A percentile compares a stretch with the other conserved stretches of the same genome.
phyloP scores from a whole-genome alignment of 2,329 filamentous ascomycete species.

The Cadophora sp. region DNA sequence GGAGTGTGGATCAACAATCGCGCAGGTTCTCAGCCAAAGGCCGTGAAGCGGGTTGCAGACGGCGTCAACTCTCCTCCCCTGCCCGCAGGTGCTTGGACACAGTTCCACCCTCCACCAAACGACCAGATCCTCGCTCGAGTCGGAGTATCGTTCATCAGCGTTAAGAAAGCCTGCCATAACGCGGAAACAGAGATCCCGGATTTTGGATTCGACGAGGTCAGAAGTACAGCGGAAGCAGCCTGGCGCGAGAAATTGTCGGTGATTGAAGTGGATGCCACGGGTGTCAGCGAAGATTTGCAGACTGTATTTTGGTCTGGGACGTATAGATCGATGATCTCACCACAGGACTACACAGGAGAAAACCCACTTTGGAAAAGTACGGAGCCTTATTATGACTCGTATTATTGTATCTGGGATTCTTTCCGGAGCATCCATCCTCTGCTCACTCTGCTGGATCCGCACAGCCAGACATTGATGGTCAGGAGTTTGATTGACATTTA shows the following conservation, averaged over 20 bases:
- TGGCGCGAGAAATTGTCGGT: slow-evolving; percentile 68
- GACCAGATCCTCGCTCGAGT: slow-evolving; percentile 65
- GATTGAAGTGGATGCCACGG: slow-evolving; percentile 57
- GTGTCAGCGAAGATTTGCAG: slow-evolving; percentile 59
- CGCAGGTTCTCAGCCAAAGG: slow-evolving; percentile 67
- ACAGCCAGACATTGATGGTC: slow-evolving; percentile 69
- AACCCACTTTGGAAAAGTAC: slow-evolving; percentile 70
- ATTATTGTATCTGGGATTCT: slow-evolving; percentile 69
- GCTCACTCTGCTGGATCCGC: slow-evolving; percentile 70
- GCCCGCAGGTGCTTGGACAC: slow-evolving; percentile 62
- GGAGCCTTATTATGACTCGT: slow-evolving; percentile 77
- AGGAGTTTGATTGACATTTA: slow-evolving; percentile 74
- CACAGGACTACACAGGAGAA: slow-evolving; percentile 76
- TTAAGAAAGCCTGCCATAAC: slow-evolving; percentile 68
- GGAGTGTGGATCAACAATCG: slow-evolving; percentile 56
- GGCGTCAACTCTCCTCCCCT: slow-evolving; percentile 52
- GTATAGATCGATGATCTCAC: slow-evolving; percentile 72
- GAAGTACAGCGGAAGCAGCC: slow-evolving; percentile 56
- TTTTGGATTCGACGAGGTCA: slow-evolving; percentile 66
- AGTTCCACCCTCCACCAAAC: slow-evolving; percentile 56
- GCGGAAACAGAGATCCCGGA: slow-evolving; percentile 71
- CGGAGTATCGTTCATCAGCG: slow-evolving; percentile 73
- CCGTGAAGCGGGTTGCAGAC: slow-evolving; percentile 52
- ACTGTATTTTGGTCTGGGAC: slow-evolving; percentile 72
- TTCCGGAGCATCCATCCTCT: slow-evolving; percentile 73